Base-by-base conservation (phyloP, 768 basidiomycete species). In the Serendipita vermifera region DNA sequence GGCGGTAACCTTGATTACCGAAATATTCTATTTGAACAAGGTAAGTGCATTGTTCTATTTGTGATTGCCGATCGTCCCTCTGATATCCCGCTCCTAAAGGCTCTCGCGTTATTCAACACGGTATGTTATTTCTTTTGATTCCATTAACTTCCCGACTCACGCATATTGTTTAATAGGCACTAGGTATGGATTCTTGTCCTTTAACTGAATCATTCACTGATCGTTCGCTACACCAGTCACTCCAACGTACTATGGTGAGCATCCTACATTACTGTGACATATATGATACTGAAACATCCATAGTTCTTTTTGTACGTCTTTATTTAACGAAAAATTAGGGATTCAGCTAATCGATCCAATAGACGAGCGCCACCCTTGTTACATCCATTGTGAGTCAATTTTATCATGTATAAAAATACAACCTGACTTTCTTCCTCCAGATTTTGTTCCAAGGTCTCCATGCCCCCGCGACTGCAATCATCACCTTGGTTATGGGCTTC, bases 11-110 rank as follows among this genome's bases (percentile, higher is more conserved):
- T 74, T 98, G 14, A 64, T 91, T 57, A 82, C 83, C 57, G 94
- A 97, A 68, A 87, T 97, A 64, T 93, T 87, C 70, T 98, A 90
- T 71, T 76, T 97, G 58, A 97, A 96, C 69, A 83, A 92, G 59
- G 94, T 94, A n/a, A 80, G 98, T 58, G 94, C 91, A 57, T 72
- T 97, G 35, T 97, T 92, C 75, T 93, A 94, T 11, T 87, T 24
- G 41, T 51, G 22, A 27, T 29, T 51, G 46, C 9, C 46, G n/a
- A n/a, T n/a, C n/a, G 9, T 6, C n/a, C n/a, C 51, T 55, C 24
- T 31, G 33, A 9, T 13, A 40, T 55, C 29, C 55, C 58, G n/a
- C 15, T 54, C 26, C 6, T 29, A 3, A 35, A 27, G 17, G 13
- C 35, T 58, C 59, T 61, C 11, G 27, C 55, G n/a, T 59, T 58